These are phyloP conservation scores for Boeremia lycopersici DNA, from an alignment of 2,329 filamentous ascomycete species.

Conservation along the genomic window DNA sequence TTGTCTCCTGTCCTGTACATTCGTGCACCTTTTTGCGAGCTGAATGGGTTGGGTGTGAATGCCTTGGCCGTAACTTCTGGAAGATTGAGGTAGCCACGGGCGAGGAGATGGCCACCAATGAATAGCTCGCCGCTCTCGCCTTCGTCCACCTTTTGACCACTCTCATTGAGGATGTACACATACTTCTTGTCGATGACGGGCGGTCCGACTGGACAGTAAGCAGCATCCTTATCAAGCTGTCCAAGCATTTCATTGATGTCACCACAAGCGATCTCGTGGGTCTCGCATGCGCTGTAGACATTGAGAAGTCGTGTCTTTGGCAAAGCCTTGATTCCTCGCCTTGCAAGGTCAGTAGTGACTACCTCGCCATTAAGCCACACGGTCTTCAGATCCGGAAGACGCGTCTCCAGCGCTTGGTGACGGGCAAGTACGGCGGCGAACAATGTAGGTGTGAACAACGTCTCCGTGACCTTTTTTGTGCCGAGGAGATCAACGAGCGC, in stretches of 20 bases:
- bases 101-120: constrained; percentile 71
- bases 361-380: constrained; percentile 85
- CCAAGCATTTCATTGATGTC: constrained; percentile 71
- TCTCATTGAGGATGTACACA: constrained; percentile 75
- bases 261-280: constrained; percentile 78
- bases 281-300: constrained; percentile 83
- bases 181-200: constrained; percentile 68
- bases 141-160: constrained; percentile 64
- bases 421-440: constrained; percentile 75
- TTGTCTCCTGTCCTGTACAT: constrained; percentile 79
- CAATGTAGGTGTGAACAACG: constrained; percentile 82
- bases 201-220: constrained; percentile 75
- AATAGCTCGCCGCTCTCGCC: constrained; percentile 75
- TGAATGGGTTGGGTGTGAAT: constrained; percentile 71
- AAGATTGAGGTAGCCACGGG: constrained; percentile 79
- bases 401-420: constrained; percentile 67
- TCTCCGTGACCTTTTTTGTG: constrained; percentile 73
- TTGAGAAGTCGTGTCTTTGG: constrained; percentile 75
- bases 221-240: constrained; percentile 60
- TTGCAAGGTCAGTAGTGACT: constrained; percentile 76
- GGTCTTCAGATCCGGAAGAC: constrained; percentile 69
- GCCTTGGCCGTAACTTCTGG: constrained; percentile 76
- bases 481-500: constrained; percentile 74
- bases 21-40: constrained; percentile 62
- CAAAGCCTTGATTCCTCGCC: constrained; percentile 69